Percentiles rank a stretch among this genome's conserved stretches.
These are phyloP conservation scores for Yarrowia sp. DNA, from an alignment of 805 yeast species.

Conservation along the genomic window DNA sequence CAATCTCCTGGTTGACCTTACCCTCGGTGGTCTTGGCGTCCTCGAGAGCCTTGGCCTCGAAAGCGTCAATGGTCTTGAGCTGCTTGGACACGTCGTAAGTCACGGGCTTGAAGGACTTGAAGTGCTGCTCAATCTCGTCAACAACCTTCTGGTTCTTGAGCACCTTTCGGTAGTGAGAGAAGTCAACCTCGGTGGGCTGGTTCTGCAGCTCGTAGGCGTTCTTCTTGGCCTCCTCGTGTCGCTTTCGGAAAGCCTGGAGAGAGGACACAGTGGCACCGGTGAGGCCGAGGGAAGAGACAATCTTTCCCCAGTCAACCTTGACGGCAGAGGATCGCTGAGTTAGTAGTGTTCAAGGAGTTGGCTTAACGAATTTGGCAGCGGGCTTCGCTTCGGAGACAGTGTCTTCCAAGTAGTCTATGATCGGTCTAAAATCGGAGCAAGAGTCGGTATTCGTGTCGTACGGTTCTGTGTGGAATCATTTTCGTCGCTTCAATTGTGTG, in stretches of 20 bases:
- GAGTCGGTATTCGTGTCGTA: too few species aligned
- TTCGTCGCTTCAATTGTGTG: background rate
- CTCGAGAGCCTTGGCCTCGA: conserved; percentile 92
- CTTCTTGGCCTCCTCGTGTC: conserved; percentile 97
- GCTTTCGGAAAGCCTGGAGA: conserved; percentile 90
- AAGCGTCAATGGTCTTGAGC: conserved; percentile 84
- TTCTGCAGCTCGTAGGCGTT: conserved; percentile 63
- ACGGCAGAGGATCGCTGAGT: conserved; percentile 47
- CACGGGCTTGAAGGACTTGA: conserved; percentile 73
- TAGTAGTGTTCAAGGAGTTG: too few species aligned
- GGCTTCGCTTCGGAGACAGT: too few species aligned
- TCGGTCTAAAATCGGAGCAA: background rate
- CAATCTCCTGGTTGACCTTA: conserved; percentile 80
- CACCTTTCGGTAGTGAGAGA: conserved; percentile 68
- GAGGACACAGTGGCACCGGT: conserved; percentile 89
- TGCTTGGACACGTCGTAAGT: conserved; percentile 85
- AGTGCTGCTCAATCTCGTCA: conserved; percentile 50
- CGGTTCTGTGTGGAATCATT: too few species aligned
- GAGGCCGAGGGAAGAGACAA: conserved; percentile 81
- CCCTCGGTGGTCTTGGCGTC: conserved; percentile 92
- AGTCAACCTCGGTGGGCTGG: conserved; percentile 78
- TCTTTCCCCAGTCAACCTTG: conserved; percentile 93
- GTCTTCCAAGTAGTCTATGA: too few species aligned
- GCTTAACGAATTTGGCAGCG: too few species aligned
- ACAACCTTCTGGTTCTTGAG: conserved; percentile 80